Percentiles rank a stretch among this genome's conserved stretches.
Evolutionary conservation across 1,284 basidiomycete genomes (phyloP).

Genomic region (Cerrena zonata): DNA sequence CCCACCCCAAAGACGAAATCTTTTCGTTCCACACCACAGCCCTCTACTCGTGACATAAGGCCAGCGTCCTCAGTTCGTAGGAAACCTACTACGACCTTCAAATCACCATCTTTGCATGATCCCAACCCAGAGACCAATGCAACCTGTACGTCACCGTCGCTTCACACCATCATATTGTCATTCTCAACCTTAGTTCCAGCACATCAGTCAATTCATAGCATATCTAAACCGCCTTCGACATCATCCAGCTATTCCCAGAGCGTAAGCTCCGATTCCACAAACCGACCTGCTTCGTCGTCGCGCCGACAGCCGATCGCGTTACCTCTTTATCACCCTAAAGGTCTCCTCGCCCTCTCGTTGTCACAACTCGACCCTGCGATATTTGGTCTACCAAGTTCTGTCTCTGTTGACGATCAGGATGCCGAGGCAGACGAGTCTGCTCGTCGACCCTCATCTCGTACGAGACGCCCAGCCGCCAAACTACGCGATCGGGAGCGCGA

Average conservation of each 20-base stretch:
- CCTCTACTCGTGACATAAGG: background rate
- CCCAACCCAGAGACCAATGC: slow-evolving; percentile 10
- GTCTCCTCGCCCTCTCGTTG: slow-evolving; percentile 57
- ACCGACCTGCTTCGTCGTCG: slow-evolving; percentile 9
- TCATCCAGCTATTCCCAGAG: slow-evolving; percentile 2
- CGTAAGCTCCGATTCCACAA: background rate
- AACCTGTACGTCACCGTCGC: slow-evolving; percentile 17
- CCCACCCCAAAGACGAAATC: slow-evolving; percentile 8
- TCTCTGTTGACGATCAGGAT: slow-evolving; percentile 28
- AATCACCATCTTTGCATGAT: slow-evolving; percentile 21
- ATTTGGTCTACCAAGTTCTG: slow-evolving; percentile 39
- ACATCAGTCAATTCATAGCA: background rate
- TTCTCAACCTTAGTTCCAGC: slow-evolving; percentile 1
- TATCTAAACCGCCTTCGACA: background rate
- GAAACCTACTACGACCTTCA: slow-evolving; percentile 29
- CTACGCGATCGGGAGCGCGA: slow-evolving; percentile 42
- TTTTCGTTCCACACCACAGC: background rate
- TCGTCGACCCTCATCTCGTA: slow-evolving; percentile 41
- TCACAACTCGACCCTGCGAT: slow-evolving; percentile 55
- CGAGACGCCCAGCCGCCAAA: slow-evolving; percentile 48
- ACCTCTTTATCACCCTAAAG: slow-evolving; percentile 66
- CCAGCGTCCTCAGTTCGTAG: slow-evolving; percentile 22
- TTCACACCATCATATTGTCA: background rate
- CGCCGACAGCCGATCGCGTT: slow-evolving; percentile 40
- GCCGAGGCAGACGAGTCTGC: slow-evolving; percentile 33